Evolutionary conservation across 768 basidiomycete genomes (phyloP).

Genomic region (Collybia nuda): DNA sequence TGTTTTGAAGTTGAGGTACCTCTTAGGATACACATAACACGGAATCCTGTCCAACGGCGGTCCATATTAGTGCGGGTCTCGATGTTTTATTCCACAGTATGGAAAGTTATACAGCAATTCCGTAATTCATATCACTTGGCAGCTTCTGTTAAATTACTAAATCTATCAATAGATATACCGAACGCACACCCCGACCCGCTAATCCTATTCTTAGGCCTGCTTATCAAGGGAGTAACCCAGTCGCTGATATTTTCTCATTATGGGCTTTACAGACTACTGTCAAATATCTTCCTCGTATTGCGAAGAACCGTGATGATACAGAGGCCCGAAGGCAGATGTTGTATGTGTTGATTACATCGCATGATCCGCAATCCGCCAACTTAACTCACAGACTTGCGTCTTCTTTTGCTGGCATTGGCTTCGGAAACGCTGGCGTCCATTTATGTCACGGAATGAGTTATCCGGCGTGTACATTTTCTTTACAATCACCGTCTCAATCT

Average conservation of each 20-base stretch:
- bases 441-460: constrained; percentile 90
- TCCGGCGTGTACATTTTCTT: constrained; percentile 50
- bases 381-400: constrained; percentile 66
- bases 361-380: not conserved
- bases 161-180: constrained; percentile 62
- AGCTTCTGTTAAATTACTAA: constrained; percentile 2
- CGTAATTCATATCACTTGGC: constrained; percentile 47
- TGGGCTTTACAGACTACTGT: constrained; percentile 93
- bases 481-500: not conserved
- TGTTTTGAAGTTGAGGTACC: not conserved
- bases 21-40: constrained; percentile 83
- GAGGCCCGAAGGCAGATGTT: constrained; percentile 93
- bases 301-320: constrained; percentile 72
- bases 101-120: constrained; percentile 93
- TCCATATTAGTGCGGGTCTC: constrained; percentile 93
- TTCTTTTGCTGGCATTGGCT: constrained; percentile 94
- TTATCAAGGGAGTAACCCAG: constrained; percentile 92
- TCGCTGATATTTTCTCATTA: constrained; percentile 93
- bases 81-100: constrained; percentile 96
- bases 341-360: constrained; percentile 35
- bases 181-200: constrained; percentile 83
- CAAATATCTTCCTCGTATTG: constrained; percentile 83
- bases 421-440: constrained; percentile 92
- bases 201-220: constrained; percentile 92
- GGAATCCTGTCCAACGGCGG: constrained; percentile 84